Evolutionary conservation across 345 rosid genomes (phyloP), one percentile per base, ranked within the genome.

Genomic region (Noccaea bulbosa): DNA sequence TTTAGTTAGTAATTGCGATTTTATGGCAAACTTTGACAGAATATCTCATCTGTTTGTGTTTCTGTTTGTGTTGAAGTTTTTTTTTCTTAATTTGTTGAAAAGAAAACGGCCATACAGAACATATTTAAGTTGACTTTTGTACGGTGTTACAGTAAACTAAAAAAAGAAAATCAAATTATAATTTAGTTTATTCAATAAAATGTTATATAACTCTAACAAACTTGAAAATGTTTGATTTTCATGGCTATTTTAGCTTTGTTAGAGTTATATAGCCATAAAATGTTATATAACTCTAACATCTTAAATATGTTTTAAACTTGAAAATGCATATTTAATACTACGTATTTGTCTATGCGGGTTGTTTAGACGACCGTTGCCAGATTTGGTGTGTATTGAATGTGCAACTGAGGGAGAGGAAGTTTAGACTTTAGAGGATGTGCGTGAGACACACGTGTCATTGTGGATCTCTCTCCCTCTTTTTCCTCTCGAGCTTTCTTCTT

Each of bases 1-100:
- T 69, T 69, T 60, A 5, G 79, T 75, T 75, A 53, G 51, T 41
- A 46, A 68, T 60, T 67, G 55, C 73, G 73, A 34, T 74, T 59
- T 67, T 60, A 11, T 60, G 64, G 61, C 62, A 58, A 39, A 9
- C 12, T 65, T 57, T 41, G 40, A 67, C 78, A 67, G 78, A 65
- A 41, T 59, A 22, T 65, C 27, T 57, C 32, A 10, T 62, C 27
- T 68, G 65, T 75, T 68, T 14, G 44, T 43, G 20, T 75, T 52
- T 75, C 62, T 6, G 59, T 53, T 48, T 45, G 44, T 20, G 9
- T 32, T 53, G 30, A 27, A 27, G 30, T 40, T 49, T 2, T 53
- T 2, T 53, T 3, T 7, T 44, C 49, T 54, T 54, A 24, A 32
- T 73, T 46, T 56, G 64, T 56, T 65, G 8, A 17, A 3, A 50